Conservation (phyloP, 768 basidiomycete species). For the Kwoniella pini region DNA sequence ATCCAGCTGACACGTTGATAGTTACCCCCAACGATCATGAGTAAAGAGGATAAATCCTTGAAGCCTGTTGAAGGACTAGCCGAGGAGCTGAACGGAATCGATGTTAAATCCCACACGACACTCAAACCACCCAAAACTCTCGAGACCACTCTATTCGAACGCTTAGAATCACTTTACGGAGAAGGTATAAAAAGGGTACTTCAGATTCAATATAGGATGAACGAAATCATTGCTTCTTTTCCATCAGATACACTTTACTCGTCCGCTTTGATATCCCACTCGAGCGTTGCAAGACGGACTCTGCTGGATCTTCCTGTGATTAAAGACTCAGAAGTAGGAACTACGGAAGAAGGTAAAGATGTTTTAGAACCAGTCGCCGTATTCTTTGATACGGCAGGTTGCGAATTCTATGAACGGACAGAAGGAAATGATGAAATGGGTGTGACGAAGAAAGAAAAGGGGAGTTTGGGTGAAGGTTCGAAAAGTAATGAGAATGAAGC, state of each 20-base stretch:
- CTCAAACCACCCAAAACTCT: conserved; percentile 70
- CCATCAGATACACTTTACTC: conserved; percentile 80
- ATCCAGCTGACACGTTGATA: conserved; percentile 53
- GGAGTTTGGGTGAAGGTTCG: conserved; percentile 75
- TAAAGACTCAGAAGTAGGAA: conserved; percentile 52
- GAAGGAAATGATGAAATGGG: conserved; percentile 62
- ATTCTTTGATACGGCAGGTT: conserved; percentile 92
- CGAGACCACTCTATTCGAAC: conserved; percentile 87
- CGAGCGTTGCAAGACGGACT: conserved; percentile 70
- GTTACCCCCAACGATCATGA: conserved; percentile 88
- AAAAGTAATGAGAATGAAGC: conserved; percentile 94
- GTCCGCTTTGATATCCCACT: conserved; percentile 68
- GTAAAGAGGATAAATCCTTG: conserved; percentile 58
- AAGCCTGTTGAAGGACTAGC: conserved; percentile 16
- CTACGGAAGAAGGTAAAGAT: conserved; percentile 67
- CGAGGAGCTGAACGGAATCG: not conserved
- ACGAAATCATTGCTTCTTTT: conserved; percentile 77
- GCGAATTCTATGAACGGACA: conserved; percentile 82
- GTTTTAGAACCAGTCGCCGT: conserved; percentile 74
- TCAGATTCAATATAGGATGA: conserved; percentile 87
- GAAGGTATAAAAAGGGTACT: conserved; percentile 79
- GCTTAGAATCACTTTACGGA: conserved; percentile 87
- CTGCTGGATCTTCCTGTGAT: conserved; percentile 69
- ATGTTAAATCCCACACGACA: conserved; percentile 19
- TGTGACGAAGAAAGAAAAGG: not conserved